Conservation (phyloP, 2,329 filamentous ascomycete species). For the Aurifilum marmelostoma region DNA sequence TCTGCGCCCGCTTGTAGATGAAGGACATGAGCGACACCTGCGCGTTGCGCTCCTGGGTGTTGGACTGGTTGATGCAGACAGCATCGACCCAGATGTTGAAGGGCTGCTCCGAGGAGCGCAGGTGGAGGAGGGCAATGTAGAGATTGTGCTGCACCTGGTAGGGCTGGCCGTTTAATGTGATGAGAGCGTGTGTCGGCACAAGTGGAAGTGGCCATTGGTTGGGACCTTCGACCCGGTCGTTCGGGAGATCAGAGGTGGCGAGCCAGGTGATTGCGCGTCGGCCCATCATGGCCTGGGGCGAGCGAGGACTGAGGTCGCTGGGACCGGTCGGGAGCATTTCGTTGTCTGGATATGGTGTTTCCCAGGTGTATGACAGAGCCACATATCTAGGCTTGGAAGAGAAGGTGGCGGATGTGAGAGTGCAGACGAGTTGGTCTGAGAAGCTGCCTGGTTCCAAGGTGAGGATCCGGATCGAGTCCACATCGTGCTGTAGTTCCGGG, state of each 20-base stretch:
- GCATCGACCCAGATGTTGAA: slow-evolving; percentile 6
- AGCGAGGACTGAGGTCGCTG: background rate
- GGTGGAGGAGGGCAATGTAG: background rate
- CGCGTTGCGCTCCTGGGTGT: background rate
- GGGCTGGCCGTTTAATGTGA: background rate
- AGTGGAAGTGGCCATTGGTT: background rate
- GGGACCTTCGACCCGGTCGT: background rate
- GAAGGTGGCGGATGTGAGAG: background rate
- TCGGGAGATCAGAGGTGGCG: background rate
- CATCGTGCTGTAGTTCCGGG: background rate
- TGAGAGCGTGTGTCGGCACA: background rate
- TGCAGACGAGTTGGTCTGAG: background rate
- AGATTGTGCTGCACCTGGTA: background rate
- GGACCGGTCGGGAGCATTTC: background rate
- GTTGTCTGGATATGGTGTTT: background rate
- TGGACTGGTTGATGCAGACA: slow-evolving; percentile 4
- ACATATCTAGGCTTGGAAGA: slow-evolving; percentile 1
- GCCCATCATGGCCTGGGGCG: background rate
- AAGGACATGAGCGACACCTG: slow-evolving; percentile 8
- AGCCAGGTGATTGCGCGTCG: background rate
- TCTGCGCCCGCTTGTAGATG: slow-evolving; percentile 5
- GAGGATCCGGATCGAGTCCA: slow-evolving; percentile 5
- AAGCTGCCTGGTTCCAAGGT: background rate
- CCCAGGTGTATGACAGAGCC: background rate
- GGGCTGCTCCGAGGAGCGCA: background rate